These are phyloP conservation scores for Hyaloscypha hepaticicola DNA, from an alignment of 495 filamentous ascomycete species.

Conservation along the genomic window DNA sequence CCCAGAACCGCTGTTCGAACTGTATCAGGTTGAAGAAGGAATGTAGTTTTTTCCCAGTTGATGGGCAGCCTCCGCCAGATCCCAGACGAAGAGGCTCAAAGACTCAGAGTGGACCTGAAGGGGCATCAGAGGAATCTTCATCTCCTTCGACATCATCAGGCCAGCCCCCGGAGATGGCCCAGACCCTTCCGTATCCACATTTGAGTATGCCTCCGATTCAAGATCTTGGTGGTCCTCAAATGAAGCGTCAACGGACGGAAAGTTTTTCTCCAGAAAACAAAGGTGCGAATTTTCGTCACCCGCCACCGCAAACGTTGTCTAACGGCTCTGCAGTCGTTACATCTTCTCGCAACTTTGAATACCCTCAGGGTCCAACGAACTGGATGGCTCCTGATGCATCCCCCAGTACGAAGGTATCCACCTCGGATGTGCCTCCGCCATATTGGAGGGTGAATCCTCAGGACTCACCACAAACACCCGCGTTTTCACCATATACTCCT, in stretches of 20 bases:
- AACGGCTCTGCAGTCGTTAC: constrained; percentile 25
- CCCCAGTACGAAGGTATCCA: constrained; percentile 21
- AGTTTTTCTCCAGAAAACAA: constrained; percentile 35
- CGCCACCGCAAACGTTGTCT: constrained; percentile 3
- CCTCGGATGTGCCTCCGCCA: constrained; percentile 19
- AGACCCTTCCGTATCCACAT: constrained; percentile 41
- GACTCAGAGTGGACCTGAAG: constrained; percentile 28
- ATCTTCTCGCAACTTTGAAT: constrained; percentile 30
- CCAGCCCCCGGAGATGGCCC: constrained; percentile 43
- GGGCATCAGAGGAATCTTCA: constrained; percentile 45
- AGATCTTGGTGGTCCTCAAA: constrained; percentile 46
- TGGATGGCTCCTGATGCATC: constrained; percentile 34
- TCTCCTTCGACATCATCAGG: constrained; percentile 49
- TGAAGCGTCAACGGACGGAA: constrained; percentile 37
- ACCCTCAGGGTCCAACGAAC: constrained; percentile 25
- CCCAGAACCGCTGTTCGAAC: constrained; percentile 84
- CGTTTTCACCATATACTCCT: constrained; percentile 32
- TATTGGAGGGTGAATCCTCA: constrained; percentile 33
- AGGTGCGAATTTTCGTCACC: constrained; percentile 21
- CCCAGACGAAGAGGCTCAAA: constrained; percentile 29
- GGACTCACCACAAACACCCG: constrained; percentile 33
- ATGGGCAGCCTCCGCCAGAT: constrained; percentile 66
- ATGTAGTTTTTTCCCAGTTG: constrained; percentile 91
- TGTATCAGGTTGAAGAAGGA: constrained; percentile 96
- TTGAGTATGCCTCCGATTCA: constrained; percentile 49